Evolutionary conservation across 2,329 filamentous ascomycete genomes (phyloP), one percentile per base, ranked within the genome.

Genomic region (Pochonia chlamydosporia): DNA sequence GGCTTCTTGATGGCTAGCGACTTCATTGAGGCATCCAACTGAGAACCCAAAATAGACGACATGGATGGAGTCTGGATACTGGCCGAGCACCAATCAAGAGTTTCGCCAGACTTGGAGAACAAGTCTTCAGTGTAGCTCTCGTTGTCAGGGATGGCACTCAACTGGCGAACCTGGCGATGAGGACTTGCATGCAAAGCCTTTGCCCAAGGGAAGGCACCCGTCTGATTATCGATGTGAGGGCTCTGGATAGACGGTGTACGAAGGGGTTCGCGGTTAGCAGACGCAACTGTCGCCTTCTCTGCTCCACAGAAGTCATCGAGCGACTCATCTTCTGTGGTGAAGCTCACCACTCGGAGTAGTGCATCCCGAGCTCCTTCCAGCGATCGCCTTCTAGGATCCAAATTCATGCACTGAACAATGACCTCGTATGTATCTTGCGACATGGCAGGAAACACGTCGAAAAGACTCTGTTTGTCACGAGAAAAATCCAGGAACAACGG

Each of bases 361-460:
- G 88, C 87, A 44, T 89, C 80, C 56, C 88, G 88, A 51, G 89
- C 83, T 50, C 81, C 87, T 26, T 78, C 73, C 42, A 99, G 74
- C 28, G 91, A 95, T 47, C 93, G 87, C 75, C 90, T 95, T 65
- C 78, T 80, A 10, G 93, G 93, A 63, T 99, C 92, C 56, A 99
- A 72, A 59, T 89, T 89, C 80, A 99, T 81, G 66, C 89, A 95
- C 69, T 95, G 81, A 44, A 85, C 82, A 67, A 99, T 82, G 56
- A 99, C 89, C 67, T 96, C 90, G 61, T 88, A 99, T 1, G 93
- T 96, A 67, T 99, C 93, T 66, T 96, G 89, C 43, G 92, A 97
- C 92, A 99, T 96, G 67, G 88, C 91, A 33, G 93, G 91, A 68
- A 99, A 99, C 59, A 97, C 89, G 65, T 99, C 93, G 65, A 99